A percentile compares a stretch with the other conserved stretches of the same genome.
phyloP scores from a whole-genome alignment of 805 yeast genomes.

The Teunomyces gatunensis region DNA sequence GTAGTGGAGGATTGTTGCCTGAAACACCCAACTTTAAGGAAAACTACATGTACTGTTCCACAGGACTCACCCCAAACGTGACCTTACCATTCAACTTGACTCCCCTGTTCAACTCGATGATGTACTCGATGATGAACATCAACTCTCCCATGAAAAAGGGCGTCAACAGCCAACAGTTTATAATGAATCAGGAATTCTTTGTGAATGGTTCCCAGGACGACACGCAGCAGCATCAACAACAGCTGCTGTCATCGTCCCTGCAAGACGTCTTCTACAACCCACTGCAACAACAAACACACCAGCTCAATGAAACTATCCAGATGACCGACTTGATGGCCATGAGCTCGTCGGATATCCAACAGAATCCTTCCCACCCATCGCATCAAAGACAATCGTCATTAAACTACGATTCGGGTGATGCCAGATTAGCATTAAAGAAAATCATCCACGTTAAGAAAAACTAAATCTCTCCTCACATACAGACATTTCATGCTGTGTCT shows the following conservation, averaged over 20 bases:
- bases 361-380: neutral
- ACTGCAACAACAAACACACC: slow-evolving; percentile 5
- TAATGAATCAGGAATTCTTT: slow-evolving; percentile 30
- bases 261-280: slow-evolving; percentile 3
- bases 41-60: slow-evolving; percentile 19
- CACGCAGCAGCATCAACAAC: neutral
- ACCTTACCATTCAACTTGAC: slow-evolving; percentile 31
- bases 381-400: neutral
- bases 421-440: slow-evolving; percentile 36
- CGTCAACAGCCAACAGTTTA: slow-evolving; percentile 14
- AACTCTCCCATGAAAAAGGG: slow-evolving; percentile 28
- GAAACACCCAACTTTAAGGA: slow-evolving; percentile 37
- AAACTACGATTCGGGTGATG: slow-evolving; percentile 33
- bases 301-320: slow-evolving; percentile 2
- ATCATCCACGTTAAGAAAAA: slow-evolving; percentile 32
- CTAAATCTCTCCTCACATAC: slow-evolving; percentile 4
- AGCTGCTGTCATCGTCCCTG: neutral
- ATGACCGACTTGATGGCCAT: slow-evolving; percentile 20
- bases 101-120: slow-evolving; percentile 40
- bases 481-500: neutral
- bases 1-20: slow-evolving; percentile 15
- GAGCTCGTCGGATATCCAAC: slow-evolving; percentile 3
- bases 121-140: slow-evolving; percentile 34
- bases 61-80: slow-evolving; percentile 30
- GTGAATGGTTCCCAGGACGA: slow-evolving; percentile 9